phyloP scores from a whole-genome alignment of 179 eudicot genomes.

The Vitellaria paradoxa region DNA sequence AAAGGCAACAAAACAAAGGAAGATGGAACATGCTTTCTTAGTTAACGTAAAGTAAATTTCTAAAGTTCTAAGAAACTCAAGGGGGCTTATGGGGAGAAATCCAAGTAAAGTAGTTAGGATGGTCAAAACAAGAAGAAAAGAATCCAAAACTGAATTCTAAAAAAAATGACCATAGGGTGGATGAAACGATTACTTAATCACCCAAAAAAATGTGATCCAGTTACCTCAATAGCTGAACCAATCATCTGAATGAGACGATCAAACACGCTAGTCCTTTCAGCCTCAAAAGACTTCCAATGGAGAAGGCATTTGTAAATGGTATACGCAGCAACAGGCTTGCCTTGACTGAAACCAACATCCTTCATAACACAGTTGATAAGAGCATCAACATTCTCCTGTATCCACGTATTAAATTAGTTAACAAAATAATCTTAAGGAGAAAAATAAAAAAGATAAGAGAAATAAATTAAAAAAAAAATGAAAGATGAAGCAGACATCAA shows the following conservation, averaged over 20 bases:
- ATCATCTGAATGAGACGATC: constrained; percentile 83
- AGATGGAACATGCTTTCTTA: too few relatives aligned
- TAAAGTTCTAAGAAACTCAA: neutral
- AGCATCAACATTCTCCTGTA: constrained; percentile 71
- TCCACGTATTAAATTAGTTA: neutral
- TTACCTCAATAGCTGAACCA: constrained; percentile 82
- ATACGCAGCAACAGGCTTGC: constrained; percentile 74
- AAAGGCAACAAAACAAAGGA: neutral
- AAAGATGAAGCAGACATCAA: neutral
- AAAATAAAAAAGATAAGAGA: neutral
- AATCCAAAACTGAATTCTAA: neutral
- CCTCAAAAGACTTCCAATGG: constrained; percentile 84
- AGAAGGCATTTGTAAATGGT: constrained; percentile 79
- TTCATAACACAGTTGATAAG: constrained; percentile 55
- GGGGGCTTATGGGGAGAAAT: neutral
- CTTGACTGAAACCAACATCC: constrained; percentile 69
- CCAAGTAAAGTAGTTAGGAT: neutral
- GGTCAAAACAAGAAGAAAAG: neutral
- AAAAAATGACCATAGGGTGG: neutral
- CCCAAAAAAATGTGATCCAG: neutral
- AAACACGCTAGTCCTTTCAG: constrained; percentile 76
- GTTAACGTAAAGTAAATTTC: neutral
- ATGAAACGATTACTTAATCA: neutral
- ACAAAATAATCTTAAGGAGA: neutral
- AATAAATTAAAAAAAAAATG: too few relatives aligned